Evolutionary conservation across 768 basidiomycete genomes (phyloP).

Genomic region (Termitomyces sp.): DNA sequence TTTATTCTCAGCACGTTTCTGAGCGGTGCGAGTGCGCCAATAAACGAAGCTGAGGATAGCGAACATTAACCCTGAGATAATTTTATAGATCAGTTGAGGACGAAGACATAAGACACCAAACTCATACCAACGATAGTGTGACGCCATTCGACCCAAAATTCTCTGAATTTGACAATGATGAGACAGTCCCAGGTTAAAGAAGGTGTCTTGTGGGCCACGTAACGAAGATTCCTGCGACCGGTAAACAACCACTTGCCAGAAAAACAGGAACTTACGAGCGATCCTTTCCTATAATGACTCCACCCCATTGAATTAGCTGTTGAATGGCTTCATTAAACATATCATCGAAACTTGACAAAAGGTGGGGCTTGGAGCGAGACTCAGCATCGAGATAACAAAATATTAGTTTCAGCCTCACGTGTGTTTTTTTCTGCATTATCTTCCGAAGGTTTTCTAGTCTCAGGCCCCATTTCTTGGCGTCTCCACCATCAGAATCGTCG

Average conservation of each 20-base stretch:
- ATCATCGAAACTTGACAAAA: constrained; percentile 60
- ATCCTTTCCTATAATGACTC: constrained; percentile 64
- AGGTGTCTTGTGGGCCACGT: constrained; percentile 70
- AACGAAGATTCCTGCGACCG: constrained; percentile 57
- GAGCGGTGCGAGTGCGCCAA: constrained; percentile 36
- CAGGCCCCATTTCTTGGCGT: constrained; percentile 76
- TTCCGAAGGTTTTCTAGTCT: constrained; percentile 56
- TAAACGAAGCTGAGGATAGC: constrained; percentile 8
- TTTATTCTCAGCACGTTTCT: constrained; percentile 52
- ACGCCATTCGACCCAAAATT: constrained; percentile 69
- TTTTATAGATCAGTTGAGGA: background rate
- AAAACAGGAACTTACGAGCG: constrained; percentile 44
- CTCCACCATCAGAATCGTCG: constrained; percentile 52
- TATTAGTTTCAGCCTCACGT: constrained; percentile 33
- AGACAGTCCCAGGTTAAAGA: constrained; percentile 65
- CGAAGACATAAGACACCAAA: constrained; percentile 14
- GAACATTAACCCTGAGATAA: constrained; percentile 3
- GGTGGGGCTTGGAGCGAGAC: constrained; percentile 40
- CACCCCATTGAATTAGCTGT: constrained; percentile 71
- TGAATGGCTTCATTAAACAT: constrained; percentile 78
- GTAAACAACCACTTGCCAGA: constrained; percentile 12
- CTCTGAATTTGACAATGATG: constrained; percentile 60
- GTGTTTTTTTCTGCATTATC: constrained; percentile 51
- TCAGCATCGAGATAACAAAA: background rate
- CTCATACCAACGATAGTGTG: constrained; percentile 53